phyloP scores from a whole-genome alignment of 202 grass and related monocot genomes.

The Alloteropsis angusta region DNA sequence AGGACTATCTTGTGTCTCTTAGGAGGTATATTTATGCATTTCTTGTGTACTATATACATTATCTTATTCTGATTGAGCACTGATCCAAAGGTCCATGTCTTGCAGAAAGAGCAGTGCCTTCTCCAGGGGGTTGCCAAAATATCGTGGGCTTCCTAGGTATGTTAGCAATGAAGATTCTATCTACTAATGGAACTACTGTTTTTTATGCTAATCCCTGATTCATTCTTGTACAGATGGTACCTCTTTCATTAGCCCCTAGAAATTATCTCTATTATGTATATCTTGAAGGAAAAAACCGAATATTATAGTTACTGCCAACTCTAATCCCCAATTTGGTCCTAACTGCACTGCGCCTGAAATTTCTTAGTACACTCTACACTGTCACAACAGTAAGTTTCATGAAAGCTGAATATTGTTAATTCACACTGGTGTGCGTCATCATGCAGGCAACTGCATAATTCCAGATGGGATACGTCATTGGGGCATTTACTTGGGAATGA shows the following conservation, averaged over 20 bases:
- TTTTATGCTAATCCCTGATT: neutral
- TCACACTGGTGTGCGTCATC: neutral
- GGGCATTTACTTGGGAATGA: constrained; percentile 72
- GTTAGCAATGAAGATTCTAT: constrained; percentile 10
- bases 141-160: constrained; percentile 80
- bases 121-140: constrained; percentile 92
- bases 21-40: constrained; percentile 66
- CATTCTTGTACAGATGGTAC: neutral
- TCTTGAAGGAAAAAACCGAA: neutral
- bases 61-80: constrained; percentile 29
- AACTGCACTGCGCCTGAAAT: neutral
- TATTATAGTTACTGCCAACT: neutral
- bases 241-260: neutral
- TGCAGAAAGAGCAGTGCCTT: constrained; percentile 99
- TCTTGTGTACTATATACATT: neutral
- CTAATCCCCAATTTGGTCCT: neutral
- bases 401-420: neutral
- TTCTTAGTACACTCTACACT: neutral
- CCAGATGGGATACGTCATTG: constrained; percentile 83
- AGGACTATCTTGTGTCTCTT: constrained; percentile 97
- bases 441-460: constrained; percentile 74
- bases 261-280: neutral
- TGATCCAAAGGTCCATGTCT: constrained; percentile 16
- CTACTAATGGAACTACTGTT: neutral
- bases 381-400: neutral